Base-by-base conservation (phyloP, 208 protist species). In the Herpetomonas muscarum region DNA sequence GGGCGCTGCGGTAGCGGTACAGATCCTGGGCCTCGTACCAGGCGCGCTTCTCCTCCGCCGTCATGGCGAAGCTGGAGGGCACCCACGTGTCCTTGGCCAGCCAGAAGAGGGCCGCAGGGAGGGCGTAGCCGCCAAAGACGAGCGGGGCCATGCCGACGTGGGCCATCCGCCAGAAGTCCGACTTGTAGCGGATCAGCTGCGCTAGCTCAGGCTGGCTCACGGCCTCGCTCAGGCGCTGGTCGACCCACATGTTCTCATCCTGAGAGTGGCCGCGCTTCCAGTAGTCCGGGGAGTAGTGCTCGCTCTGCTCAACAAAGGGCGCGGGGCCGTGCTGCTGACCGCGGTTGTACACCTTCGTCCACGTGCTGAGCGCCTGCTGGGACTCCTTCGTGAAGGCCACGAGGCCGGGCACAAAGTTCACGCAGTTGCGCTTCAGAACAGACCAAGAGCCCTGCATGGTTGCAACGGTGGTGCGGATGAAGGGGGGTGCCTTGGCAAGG, bases 231-330 rank as follows among this genome's bases (percentile, higher is more conserved):
- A 96, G 87, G 57, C 82, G 76, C 76, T 65, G 92, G 67, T 96
- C 90, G 24, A 96, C 85, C 86, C 86, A 96, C 79, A 96, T 87
- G 74, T 96, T 96, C 66, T 92, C 92, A 29, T 89, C 73, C 64
- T 95, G 85, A 10, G 68, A 85, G 67, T 83, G 74, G 55, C 82
- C 82, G 26, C 84, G 76, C 73, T 95, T 95, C 79, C 83, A 90
- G 76, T 87, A 92, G 64, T 90, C 85, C 12, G 78, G 76, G 21
- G 74, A 80, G 70, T 82, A 95, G 31, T 63, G 62, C 68, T 95
- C 88, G 31, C 62, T 70, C 64, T 92, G 83, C 53, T 95, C 85
- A 36, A 74, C 61, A 73, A 81, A 91, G 29, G 92, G 85, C 50
- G 68, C 29, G 5, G 88, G 88, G 31, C 79, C 88, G 45, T 90